Percentiles rank a stretch among this genome's conserved stretches.
These are phyloP conservation scores for Vishniacozyma victoriae DNA, from an alignment of 768 basidiomycete genomes.

Conservation along the genomic window DNA sequence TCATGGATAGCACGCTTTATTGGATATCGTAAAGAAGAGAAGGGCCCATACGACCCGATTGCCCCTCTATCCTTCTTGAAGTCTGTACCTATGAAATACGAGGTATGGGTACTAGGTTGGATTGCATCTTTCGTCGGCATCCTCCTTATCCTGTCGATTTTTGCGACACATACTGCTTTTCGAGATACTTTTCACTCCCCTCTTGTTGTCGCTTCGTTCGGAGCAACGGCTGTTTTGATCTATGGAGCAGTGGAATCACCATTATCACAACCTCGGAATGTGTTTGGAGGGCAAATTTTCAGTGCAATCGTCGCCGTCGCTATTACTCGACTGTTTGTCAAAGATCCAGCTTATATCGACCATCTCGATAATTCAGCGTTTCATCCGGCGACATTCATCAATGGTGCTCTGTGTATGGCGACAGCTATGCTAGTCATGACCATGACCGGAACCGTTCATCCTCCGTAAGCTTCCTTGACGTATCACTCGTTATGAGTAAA, in stretches of 20 bases:
- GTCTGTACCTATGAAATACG: slow-evolving; percentile 21
- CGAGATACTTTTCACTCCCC: slow-evolving; percentile 9
- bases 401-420: slow-evolving; percentile 24
- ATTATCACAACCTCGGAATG: slow-evolving; percentile 29
- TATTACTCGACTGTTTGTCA: slow-evolving; percentile 24
- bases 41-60: slow-evolving; percentile 14
- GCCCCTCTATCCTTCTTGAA: slow-evolving; percentile 26
- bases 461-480: slow-evolving; percentile 27
- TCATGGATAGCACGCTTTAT: slow-evolving; percentile 13
- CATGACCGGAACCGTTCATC: slow-evolving; percentile 23
- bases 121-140: slow-evolving; percentile 26
- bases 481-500: too few species aligned
- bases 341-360: slow-evolving; percentile 9
- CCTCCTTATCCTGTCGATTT: slow-evolving; percentile 24
- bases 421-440: slow-evolving; percentile 15
- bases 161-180: slow-evolving; percentile 12
- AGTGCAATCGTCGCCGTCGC: slow-evolving; percentile 22
- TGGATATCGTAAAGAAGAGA: slow-evolving; percentile 12
- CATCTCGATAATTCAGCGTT: slow-evolving; percentile 8
- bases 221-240: slow-evolving; percentile 26
- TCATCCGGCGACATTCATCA: slow-evolving; percentile 8
- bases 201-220: slow-evolving; percentile 30
- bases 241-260: slow-evolving; percentile 32
- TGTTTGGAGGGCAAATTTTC: slow-evolving; percentile 26
- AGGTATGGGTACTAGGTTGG: slow-evolving; percentile 26